Evolutionary conservation across 2,329 filamentous ascomycete genomes (phyloP), one percentile per base, ranked within the genome.

Genomic region (Calonectria hongkongensis): DNA sequence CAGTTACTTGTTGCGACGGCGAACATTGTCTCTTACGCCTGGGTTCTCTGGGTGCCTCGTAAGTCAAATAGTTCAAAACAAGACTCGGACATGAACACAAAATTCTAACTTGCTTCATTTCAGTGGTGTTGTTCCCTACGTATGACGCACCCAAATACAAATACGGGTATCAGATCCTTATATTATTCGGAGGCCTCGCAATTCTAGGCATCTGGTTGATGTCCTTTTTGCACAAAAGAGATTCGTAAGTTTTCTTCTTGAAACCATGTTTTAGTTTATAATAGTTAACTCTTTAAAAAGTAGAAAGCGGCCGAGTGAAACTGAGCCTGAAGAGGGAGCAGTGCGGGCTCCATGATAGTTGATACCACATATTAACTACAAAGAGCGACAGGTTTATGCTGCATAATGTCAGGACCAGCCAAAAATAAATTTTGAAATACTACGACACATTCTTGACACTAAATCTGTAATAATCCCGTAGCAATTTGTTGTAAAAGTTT

Each of bases 81-180:
- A 58, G 12, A 7, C 21, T 60, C 7, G 25, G 7, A 4, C 16
- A 12, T 8, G 33, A 8, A 27, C 18, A 18, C 21, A 15, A 27
- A 25, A 60, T 2, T 5, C 4, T 60, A 60, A 60, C 13, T 4
- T 2, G 15, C 25, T 18, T 27, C 3, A 2, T 6, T 8, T 12
- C 5, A 60, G 54, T 60, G 21, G 54, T 60, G 9, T 16, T 60
- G 2, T 60, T 60, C 21, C 54, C 54, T 10, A 60, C 54, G 7
- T 60, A 60, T 15, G 54, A 60, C 25, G 54, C 54, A 28, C 54
- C 54, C 16, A 60, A 60, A 28, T 60, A 60, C 54, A 60, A 60
- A 41, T 60, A 60, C 36, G 54, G 54, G 13, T 60, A 60, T 18
- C 54, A 60, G 8, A 39, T 60, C 18, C 54, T 60, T 12, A 60